These are phyloP conservation scores for Cornus kousa DNA, from an alignment of 148 eudicot species.

Conservation along the genomic window DNA sequence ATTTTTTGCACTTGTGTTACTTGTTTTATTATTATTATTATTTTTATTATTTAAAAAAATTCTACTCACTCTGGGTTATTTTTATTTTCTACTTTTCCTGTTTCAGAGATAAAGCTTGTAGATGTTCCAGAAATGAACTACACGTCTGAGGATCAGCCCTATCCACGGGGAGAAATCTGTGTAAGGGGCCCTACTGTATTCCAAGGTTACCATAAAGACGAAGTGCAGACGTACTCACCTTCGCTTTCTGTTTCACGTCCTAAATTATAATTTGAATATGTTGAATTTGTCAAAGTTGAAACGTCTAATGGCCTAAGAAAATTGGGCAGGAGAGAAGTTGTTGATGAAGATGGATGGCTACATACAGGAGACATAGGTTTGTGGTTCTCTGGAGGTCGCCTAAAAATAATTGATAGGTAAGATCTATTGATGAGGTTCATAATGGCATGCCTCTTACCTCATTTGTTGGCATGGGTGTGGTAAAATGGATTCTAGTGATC, in stretches of 20 bases:
- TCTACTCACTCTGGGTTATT: background rate
- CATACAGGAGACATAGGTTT: slow-evolving; percentile 96
- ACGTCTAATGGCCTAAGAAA: slow-evolving; percentile 11
- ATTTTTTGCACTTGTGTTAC: background rate
- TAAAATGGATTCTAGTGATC: background rate
- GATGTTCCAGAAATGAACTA: slow-evolving; percentile 99
- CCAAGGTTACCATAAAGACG: slow-evolving; percentile 89
- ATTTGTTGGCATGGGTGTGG: too few relatives aligned
- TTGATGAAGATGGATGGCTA: slow-evolving; percentile 95
- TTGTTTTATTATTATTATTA: too few relatives aligned
- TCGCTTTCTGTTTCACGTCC: background rate
- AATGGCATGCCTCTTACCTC: too few relatives aligned
- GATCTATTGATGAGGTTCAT: background rate
- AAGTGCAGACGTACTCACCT: slow-evolving; percentile 73
- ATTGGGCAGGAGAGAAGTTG: slow-evolving; percentile 71
- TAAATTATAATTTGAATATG: background rate
- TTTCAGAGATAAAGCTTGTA: slow-evolving; percentile 84
- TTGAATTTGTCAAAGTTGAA: background rate
- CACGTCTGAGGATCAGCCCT: slow-evolving; percentile 81
- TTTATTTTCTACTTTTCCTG: slow-evolving; percentile 12
- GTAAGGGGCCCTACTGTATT: slow-evolving; percentile 89
- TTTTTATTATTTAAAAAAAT: too few relatives aligned
- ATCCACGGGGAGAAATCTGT: slow-evolving; percentile 95
- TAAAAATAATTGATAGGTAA: slow-evolving; percentile 94
- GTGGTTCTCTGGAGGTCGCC: slow-evolving; percentile 88